Evolutionary conservation across 2,329 filamentous ascomycete species (phyloP).

Genomic region (Boeremia lycopersici): DNA sequence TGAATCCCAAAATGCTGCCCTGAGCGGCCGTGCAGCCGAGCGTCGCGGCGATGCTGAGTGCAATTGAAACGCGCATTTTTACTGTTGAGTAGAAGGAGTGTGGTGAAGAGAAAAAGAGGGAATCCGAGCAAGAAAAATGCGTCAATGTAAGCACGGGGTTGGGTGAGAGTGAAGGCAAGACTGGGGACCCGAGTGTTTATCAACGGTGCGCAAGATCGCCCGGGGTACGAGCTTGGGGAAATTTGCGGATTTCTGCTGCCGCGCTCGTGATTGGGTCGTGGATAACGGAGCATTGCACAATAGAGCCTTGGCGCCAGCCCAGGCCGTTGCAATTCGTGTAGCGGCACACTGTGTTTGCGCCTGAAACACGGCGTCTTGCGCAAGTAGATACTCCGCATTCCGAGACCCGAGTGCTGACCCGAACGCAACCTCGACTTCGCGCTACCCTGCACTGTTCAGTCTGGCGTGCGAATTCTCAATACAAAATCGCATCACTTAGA

Average conservation of each 20-base stretch:
- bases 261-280: constrained; percentile 2
- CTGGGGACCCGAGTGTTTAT: constrained; percentile 15
- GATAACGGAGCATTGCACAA: constrained; percentile 7
- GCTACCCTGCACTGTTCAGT: neutral
- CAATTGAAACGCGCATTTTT: constrained; percentile 30
- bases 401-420: constrained; percentile 2
- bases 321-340: constrained; percentile 5
- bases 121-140: neutral
- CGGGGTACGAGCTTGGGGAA: constrained; percentile 8
- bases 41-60: constrained; percentile 30
- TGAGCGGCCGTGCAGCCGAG: constrained; percentile 30
- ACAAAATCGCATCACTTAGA: too few species aligned
- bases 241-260: constrained; percentile 1
- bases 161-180: constrained; percentile 2
- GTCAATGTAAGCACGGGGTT: neutral
- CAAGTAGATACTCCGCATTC: neutral
- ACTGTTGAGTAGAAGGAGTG: constrained; percentile 8
- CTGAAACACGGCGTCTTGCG: constrained; percentile 4
- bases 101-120: neutral
- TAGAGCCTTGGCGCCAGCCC: constrained; percentile 9
- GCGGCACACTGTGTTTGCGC: neutral
- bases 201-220: constrained; percentile 4
- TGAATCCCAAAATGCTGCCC: constrained; percentile 40
- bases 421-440: neutral
- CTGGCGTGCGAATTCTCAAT: neutral